Conservation (phyloP, 495 filamentous ascomycete species). For the Xylaria sp. region DNA sequence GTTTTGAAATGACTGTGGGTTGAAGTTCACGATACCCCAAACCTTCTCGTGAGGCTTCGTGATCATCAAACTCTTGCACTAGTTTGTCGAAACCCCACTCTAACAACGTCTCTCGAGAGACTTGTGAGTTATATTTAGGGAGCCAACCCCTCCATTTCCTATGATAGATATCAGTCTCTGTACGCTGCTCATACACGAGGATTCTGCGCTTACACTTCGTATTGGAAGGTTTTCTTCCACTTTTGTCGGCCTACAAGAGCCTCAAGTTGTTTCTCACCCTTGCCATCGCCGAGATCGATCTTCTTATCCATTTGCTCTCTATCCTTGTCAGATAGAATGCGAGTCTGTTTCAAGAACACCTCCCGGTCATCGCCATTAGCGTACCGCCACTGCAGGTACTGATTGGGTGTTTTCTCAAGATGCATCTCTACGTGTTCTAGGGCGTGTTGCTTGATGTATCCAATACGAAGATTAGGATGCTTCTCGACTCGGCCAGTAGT, state of each 20-base stretch:
- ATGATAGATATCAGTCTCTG: conserved; percentile 15
- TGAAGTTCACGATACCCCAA: conserved; percentile 92
- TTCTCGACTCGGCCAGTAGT: conserved; percentile 92
- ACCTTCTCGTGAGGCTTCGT: conserved; percentile 96
- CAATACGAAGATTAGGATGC: conserved; percentile 97
- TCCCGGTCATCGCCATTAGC: conserved; percentile 96
- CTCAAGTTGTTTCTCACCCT: conserved; percentile 79
- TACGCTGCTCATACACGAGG: neutral
- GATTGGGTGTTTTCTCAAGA: conserved; percentile 97
- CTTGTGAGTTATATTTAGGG: conserved; percentile 90
- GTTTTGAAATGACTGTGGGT: conserved; percentile 92
- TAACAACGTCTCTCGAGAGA: conserved; percentile 90
- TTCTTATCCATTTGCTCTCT: conserved; percentile 87
- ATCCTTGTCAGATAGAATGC: conserved; percentile 84
- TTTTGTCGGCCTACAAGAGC: conserved; percentile 95
- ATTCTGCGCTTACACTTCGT: conserved; percentile 75
- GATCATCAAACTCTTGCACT: conserved; percentile 97
- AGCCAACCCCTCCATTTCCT: conserved; percentile 87
- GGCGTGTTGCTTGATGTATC: conserved; percentile 99
- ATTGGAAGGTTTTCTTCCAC: conserved; percentile 99
- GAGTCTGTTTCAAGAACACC: conserved; percentile 96
- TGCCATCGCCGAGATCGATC: conserved; percentile 83
- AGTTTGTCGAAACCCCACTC: conserved; percentile 89
- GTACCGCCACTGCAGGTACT: conserved; percentile 99
- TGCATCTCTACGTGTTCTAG: conserved; percentile 99